Evolutionary conservation across 768 basidiomycete genomes (phyloP).

Genomic region (Butyriboletus loyo): DNA sequence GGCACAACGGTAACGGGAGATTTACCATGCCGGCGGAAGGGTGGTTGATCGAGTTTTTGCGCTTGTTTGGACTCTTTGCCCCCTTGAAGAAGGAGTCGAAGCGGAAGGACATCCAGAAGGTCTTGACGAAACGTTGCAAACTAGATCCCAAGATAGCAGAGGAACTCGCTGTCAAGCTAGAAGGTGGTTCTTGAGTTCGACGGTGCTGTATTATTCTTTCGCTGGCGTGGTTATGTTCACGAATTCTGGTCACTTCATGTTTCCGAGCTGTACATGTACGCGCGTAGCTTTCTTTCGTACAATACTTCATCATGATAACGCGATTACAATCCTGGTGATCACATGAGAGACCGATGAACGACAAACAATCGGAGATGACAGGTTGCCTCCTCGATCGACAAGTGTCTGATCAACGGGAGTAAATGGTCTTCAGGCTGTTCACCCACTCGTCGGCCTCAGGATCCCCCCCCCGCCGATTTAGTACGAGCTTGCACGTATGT

Average conservation of each 20-base stretch:
- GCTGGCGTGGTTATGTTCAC: neutral
- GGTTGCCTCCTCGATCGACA: neutral
- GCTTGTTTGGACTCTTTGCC: conserved; percentile 22
- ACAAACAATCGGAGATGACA: neutral
- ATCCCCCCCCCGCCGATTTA: neutral
- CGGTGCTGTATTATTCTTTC: neutral
- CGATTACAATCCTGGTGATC: neutral
- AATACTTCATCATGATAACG: neutral
- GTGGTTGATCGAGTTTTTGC: conserved; percentile 26
- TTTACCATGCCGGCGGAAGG: conserved; percentile 27
- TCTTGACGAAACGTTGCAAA: conserved; percentile 30
- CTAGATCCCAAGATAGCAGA: conserved; percentile 18
- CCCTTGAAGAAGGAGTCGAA: conserved; percentile 21
- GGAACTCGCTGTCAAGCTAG: conserved; percentile 21
- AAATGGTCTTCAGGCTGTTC: neutral
- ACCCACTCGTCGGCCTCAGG: neutral
- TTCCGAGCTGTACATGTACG: conserved; percentile 4
- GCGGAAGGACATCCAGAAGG: conserved; percentile 23
- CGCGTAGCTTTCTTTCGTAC: conserved; percentile 2
- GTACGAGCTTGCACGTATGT: neutral
- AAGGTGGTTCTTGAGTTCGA: neutral
- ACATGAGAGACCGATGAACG: neutral
- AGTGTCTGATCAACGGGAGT: neutral
- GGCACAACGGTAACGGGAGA: conserved; percentile 11
- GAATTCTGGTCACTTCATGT: neutral